Evolutionary conservation across 768 basidiomycete species (phyloP).

Genomic region (Tylopilus balloui): DNA sequence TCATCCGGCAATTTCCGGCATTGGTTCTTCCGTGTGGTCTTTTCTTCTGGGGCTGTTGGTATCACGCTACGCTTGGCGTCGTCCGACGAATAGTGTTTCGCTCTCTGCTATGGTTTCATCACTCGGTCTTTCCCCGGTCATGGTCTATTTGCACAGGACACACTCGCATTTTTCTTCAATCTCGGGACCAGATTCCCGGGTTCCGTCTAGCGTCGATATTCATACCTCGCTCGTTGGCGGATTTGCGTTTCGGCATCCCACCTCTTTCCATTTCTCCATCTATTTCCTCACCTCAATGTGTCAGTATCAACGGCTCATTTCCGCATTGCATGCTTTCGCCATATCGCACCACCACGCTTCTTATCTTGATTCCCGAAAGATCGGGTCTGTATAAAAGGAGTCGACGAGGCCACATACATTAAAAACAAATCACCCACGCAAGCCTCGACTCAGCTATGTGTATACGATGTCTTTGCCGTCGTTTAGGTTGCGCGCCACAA

Average conservation of each 20-base stretch:
- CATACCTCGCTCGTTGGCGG: conserved; percentile 42
- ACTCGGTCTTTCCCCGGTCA: conserved; percentile 32
- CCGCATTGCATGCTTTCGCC: conserved; percentile 40
- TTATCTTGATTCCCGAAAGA: conserved; percentile 29
- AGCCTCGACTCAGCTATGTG: conserved; percentile 31
- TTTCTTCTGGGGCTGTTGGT: conserved; percentile 32
- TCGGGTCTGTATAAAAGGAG: conserved; percentile 38
- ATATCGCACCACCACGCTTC: conserved; percentile 36
- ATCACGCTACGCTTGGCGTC: too few relatives aligned
- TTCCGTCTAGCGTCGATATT: conserved; percentile 37
- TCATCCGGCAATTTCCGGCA: conserved; percentile 36
- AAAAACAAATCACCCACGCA: conserved; percentile 23
- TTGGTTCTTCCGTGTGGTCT: conserved; percentile 24
- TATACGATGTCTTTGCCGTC: conserved; percentile 26
- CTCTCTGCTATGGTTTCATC: conserved; percentile 28
- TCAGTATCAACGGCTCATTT: conserved; percentile 39
- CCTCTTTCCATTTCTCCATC: conserved; percentile 22
- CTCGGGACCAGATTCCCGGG: conserved; percentile 31
- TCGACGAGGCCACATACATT: conserved; percentile 30
- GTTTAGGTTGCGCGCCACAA: conserved; percentile 25
- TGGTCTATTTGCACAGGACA: conserved; percentile 39
- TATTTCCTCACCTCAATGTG: conserved; percentile 36
- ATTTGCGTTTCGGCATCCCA: conserved; percentile 19
- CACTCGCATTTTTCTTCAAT: conserved; percentile 16
- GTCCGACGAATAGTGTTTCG: conserved; percentile 27